Evolutionary conservation across 2,329 filamentous ascomycete species (phyloP).

Genomic region (Epichloe elymi): DNA sequence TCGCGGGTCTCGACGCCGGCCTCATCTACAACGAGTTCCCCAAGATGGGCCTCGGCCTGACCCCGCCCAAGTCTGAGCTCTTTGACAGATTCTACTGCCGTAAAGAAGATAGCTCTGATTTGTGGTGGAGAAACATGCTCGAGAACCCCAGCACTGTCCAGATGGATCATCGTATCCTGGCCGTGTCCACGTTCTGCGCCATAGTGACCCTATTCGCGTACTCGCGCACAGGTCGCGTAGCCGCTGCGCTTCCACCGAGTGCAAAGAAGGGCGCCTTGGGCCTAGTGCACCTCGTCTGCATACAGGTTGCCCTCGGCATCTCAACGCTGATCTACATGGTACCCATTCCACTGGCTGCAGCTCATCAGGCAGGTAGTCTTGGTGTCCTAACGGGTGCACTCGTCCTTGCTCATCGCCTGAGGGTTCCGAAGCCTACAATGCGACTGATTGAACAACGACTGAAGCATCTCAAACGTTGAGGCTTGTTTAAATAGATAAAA

Average conservation of each 20-base stretch:
- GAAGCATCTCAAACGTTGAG: slow-evolving; percentile 16
- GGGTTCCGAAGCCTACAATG: slow-evolving; percentile 54
- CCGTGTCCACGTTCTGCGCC: slow-evolving; percentile 74
- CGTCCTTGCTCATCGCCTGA: slow-evolving; percentile 65
- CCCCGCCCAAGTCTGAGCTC: slow-evolving; percentile 71
- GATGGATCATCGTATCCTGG: slow-evolving; percentile 86
- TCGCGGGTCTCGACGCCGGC: slow-evolving; percentile 89
- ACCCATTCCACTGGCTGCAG: slow-evolving; percentile 72
- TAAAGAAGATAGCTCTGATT: slow-evolving; percentile 61
- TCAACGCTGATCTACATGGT: slow-evolving; percentile 88
- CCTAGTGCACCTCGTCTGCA: slow-evolving; percentile 65
- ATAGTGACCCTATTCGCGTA: slow-evolving; percentile 74
- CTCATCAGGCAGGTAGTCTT: slow-evolving; percentile 84
- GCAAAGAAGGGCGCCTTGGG: slow-evolving; percentile 61
- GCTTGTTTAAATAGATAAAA: too few relatives aligned
- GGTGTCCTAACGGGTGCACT: slow-evolving; percentile 73
- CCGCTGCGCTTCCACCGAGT: slow-evolving; percentile 44
- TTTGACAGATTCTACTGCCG: slow-evolving; percentile 79
- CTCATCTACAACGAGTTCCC: slow-evolving; percentile 99
- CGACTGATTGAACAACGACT: slow-evolving; percentile 43
- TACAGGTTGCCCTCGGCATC: slow-evolving; percentile 82
- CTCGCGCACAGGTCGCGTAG: slow-evolving; percentile 50
- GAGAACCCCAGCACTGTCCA: slow-evolving; percentile 95
- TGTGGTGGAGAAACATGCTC: slow-evolving; percentile 95
- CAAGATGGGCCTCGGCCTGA: slow-evolving; percentile 74